These are phyloP conservation scores for Periconia digitata DNA, from an alignment of 2,329 filamentous ascomycete genomes.

Conservation along the genomic window DNA sequence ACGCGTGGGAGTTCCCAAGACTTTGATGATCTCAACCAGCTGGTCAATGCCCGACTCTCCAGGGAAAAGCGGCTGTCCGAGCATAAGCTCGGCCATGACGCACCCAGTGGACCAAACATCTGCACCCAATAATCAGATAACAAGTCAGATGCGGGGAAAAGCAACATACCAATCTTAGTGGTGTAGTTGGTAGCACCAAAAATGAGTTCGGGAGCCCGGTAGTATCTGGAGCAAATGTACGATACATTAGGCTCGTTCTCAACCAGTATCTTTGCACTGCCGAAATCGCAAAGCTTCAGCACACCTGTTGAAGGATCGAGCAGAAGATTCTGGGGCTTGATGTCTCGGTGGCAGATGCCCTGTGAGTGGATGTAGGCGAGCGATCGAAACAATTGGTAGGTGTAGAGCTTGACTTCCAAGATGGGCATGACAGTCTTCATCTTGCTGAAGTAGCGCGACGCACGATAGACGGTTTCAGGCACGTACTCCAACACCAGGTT, in stretches of 20 bases:
- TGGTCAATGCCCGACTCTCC: slow-evolving; percentile 99
- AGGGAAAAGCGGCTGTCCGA: slow-evolving; percentile 95
- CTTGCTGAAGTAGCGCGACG: slow-evolving; percentile 99
- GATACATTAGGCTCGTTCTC: slow-evolving; percentile 99
- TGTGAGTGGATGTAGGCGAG: slow-evolving; percentile 99
- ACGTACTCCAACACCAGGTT: slow-evolving; percentile 98
- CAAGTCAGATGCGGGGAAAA: slow-evolving; percentile 1
- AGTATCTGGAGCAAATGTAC: slow-evolving; percentile 99
- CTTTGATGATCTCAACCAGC: slow-evolving; percentile 98
- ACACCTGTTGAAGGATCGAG: slow-evolving; percentile 89
- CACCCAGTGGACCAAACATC: slow-evolving; percentile 99
- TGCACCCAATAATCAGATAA: slow-evolving; percentile 42
- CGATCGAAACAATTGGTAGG: slow-evolving; percentile 97
- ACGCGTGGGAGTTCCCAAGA: slow-evolving; percentile 90
- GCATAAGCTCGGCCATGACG: slow-evolving; percentile 99
- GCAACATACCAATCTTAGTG: slow-evolving; percentile 89
- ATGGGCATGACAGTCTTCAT: slow-evolving; percentile 99
- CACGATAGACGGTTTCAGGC: slow-evolving; percentile 96
- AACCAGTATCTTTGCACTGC: slow-evolving; percentile 96
- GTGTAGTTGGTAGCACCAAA: slow-evolving; percentile 99
- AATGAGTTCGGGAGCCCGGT: slow-evolving; percentile 95
- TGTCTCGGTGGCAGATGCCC: slow-evolving; percentile 98
- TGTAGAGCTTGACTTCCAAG: slow-evolving; percentile 98
- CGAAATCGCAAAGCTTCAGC: slow-evolving; percentile 97
- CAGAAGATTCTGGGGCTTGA: slow-evolving; percentile 97